Conservation (phyloP, 192 early-diverging fungal species). For the Coemansia sp. region DNA sequence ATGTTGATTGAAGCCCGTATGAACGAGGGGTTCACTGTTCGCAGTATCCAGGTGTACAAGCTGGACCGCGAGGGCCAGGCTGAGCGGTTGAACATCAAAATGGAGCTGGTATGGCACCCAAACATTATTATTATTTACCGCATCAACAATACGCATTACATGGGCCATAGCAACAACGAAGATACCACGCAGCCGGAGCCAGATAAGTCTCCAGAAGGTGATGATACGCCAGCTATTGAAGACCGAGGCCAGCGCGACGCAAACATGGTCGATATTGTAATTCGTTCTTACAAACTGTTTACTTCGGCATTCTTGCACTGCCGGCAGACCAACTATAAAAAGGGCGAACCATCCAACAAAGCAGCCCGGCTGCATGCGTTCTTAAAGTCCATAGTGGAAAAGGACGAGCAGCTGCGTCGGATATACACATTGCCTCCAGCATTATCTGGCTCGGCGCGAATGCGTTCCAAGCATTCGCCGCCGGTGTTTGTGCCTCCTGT, state of each 20-base stretch:
- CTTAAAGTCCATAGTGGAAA: conserved; percentile 38
- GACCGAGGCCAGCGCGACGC: conserved; percentile 46
- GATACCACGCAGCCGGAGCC: neutral
- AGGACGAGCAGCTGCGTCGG: conserved; percentile 44
- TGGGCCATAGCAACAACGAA: conserved; percentile 8
- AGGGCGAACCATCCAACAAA: conserved; percentile 34
- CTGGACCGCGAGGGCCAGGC: conserved; percentile 29
- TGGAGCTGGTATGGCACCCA: conserved; percentile 70
- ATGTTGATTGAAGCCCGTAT: conserved; percentile 64
- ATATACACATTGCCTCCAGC: conserved; percentile 21
- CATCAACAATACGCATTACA: conserved; percentile 53
- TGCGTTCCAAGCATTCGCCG: conserved; percentile 15
- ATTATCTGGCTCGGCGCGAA: neutral
- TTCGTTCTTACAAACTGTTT: conserved; percentile 50
- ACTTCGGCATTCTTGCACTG: conserved; percentile 36
- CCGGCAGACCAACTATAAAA: conserved; percentile 15
- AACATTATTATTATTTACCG: conserved; percentile 75
- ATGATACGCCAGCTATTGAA: neutral
- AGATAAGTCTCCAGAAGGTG: neutral
- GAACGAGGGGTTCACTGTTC: conserved; percentile 68
- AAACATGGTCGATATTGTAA: conserved; percentile 51
- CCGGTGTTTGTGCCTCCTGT: conserved; percentile 30
- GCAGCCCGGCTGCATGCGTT: conserved; percentile 36
- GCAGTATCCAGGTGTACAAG: conserved; percentile 55
- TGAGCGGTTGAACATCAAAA: conserved; percentile 61